These are phyloP conservation scores for Chlorophyllum brunneum DNA, from an alignment of 768 basidiomycete genomes.

Conservation along the genomic window DNA sequence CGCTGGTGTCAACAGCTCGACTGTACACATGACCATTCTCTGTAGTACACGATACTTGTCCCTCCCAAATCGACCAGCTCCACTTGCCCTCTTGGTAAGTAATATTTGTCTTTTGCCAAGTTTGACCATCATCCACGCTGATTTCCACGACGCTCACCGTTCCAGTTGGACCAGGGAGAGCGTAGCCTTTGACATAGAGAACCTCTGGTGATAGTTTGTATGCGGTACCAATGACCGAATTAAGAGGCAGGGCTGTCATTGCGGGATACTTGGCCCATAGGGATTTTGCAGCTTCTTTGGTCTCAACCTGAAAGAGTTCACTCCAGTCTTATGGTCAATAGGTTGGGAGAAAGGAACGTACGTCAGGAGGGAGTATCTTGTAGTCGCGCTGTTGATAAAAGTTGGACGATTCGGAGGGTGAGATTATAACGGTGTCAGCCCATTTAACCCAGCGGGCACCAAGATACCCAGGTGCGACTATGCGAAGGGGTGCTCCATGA, in stretches of 20 bases:
- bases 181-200: conserved; percentile 53
- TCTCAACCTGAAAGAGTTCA: conserved; percentile 33
- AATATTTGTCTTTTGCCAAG: conserved; percentile 49
- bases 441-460: conserved; percentile 79
- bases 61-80: conserved; percentile 77
- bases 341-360: conserved; percentile 19
- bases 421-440: conserved; percentile 58
- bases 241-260: conserved; percentile 57
- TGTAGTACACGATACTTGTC: conserved; percentile 31
- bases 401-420: conserved; percentile 54
- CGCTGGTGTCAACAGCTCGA: conserved; percentile 49
- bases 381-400: conserved; percentile 75
- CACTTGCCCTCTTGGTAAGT: conserved; percentile 60
- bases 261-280: conserved; percentile 55
- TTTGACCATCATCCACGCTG: conserved; percentile 45
- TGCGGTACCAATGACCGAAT: conserved; percentile 54
- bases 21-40: conserved; percentile 37
- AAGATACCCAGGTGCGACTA: conserved; percentile 62
- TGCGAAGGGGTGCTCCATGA: conserved; percentile 64
- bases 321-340: conserved; percentile 6
- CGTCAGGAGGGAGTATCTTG: conserved; percentile 53
- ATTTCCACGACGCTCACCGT: conserved; percentile 49
- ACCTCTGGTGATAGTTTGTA: conserved; percentile 26
- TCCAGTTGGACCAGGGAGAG: conserved; percentile 41
- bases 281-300: conserved; percentile 38